Evolutionary conservation across 169 alveolate species (phyloP).

Genomic region (Plasmodium fragile): DNA sequence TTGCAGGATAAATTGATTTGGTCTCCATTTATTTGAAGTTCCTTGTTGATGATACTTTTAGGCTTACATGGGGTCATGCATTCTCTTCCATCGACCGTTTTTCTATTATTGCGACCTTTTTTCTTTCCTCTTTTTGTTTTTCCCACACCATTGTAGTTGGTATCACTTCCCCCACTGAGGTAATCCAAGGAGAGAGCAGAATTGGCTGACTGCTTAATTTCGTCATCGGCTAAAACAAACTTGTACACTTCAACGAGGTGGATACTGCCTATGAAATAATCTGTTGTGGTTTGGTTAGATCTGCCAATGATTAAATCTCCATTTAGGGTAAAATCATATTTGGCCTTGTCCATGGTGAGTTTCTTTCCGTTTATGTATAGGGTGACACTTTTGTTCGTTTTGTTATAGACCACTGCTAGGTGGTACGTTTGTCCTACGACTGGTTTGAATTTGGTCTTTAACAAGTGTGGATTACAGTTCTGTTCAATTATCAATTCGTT

Average conservation of each 20-base stretch:
- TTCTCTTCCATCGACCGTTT: constrained; percentile 71
- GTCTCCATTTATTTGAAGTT: constrained; percentile 56
- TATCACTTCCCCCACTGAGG: neutral
- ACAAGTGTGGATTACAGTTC: constrained; percentile 85
- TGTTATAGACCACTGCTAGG: constrained; percentile 26
- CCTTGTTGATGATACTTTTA: constrained; percentile 46
- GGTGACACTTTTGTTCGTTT: constrained; percentile 65
- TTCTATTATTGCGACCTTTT: constrained; percentile 4
- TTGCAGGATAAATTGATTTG: constrained; percentile 34
- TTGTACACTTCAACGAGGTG: constrained; percentile 77
- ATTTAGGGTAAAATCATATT: constrained; percentile 59
- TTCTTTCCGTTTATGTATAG: constrained; percentile 74
- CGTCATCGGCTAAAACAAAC: constrained; percentile 80
- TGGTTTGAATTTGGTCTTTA: constrained; percentile 85
- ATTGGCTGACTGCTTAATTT: constrained; percentile 67
- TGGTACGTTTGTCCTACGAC: constrained; percentile 78
- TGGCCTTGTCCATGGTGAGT: neutral
- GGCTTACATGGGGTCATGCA: constrained; percentile 64
- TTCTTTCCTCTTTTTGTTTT: neutral
- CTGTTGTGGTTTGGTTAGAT: constrained; percentile 76
- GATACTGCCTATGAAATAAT: constrained; percentile 82
- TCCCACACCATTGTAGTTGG: neutral
- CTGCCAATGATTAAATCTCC: constrained; percentile 80
- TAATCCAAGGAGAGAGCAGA: constrained; percentile 35
- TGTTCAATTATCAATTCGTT: constrained; percentile 88